Conservation (phyloP, 805 yeast species). For the Priceomyces haplophilus region DNA sequence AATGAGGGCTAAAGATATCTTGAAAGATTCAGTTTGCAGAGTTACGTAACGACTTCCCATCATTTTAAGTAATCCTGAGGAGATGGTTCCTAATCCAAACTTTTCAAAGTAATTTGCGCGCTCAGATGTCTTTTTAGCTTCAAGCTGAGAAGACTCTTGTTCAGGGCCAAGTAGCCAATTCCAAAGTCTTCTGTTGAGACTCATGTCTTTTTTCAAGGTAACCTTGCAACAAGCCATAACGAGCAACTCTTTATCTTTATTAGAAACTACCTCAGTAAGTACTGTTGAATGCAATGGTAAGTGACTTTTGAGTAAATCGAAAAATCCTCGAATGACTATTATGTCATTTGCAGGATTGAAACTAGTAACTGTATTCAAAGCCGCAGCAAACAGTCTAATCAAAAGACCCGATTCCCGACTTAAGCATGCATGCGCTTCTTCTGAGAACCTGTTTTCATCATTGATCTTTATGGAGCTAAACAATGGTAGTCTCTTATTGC, state of each 20-base stretch:
- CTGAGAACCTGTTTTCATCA: slow-evolving; percentile 23
- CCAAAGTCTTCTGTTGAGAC: slow-evolving; percentile 91
- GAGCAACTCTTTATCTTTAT: slow-evolving; percentile 55
- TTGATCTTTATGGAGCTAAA: slow-evolving; percentile 39
- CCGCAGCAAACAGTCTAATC: slow-evolving; percentile 67
- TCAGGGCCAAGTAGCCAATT: slow-evolving; percentile 89
- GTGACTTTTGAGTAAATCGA: slow-evolving; percentile 71
- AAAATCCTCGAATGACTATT: slow-evolving; percentile 78
- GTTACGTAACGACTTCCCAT: slow-evolving; percentile 30
- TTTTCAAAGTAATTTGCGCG: slow-evolving; percentile 57
- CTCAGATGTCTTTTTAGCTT: slow-evolving; percentile 13
- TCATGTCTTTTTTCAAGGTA: slow-evolving; percentile 84
- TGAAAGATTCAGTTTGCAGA: slow-evolving; percentile 51
- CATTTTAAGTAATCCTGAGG: slow-evolving; percentile 51
- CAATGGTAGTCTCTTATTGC: slow-evolving; percentile 61
- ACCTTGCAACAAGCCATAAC: slow-evolving; percentile 64
- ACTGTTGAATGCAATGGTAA: slow-evolving; percentile 63
- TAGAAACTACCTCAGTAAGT: slow-evolving; percentile 44
- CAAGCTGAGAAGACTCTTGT: slow-evolving; percentile 11
- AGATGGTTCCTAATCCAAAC: slow-evolving; percentile 51
- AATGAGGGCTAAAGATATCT: slow-evolving; percentile 60
- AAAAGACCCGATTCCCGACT: slow-evolving; percentile 78
- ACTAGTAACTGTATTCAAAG: slow-evolving; percentile 45
- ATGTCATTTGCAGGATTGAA: slow-evolving; percentile 49
- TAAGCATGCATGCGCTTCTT: slow-evolving; percentile 59